Base-by-base conservation (phyloP, 176 grass and related monocot species). In the Saccharum officinarum region DNA sequence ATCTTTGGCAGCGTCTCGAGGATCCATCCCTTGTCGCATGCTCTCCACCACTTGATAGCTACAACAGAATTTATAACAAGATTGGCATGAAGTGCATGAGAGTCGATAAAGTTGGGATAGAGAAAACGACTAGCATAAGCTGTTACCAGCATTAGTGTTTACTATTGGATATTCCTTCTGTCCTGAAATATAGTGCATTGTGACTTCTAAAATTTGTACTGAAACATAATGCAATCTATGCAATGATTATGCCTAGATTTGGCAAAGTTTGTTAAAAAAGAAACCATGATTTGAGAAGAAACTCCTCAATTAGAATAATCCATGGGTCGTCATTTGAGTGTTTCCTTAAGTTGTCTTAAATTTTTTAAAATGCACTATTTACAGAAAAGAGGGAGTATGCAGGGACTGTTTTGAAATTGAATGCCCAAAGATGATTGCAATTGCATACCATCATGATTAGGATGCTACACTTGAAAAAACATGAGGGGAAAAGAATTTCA, bases 31-130 rank as follows among this genome's bases (percentile, higher is more conserved):
- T 82, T 3, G 89, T 15, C 96, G 76, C 96, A 98, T 98, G 89
- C 93, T 98, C 86, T 98, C 93, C 7, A 98, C 86, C 4, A 98
- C 91, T 85, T 98, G 96, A 67, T 98, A 98, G 38, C 96, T 98
- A 81, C 64, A 84, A 42, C 0, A 61, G 50, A 26, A 69, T 78
- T 84, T 3, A 69, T 71, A 16, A 33, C 47, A 88, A 61, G 40
- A 71, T 63, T 37, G 17, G 1, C 18, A 42, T 20, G 1, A 31
- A 46, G 38, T 20, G 31, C 74, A 67, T 49, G 38, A 34, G 28
- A 46, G 13, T 68, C 3, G 22, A 30, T 26, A 79, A 74, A 69
- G 26, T 79, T 30, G 34, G 20, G 5, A 67, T 26, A 67, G 11
- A 70, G 41, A 15, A 18, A 60, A 73, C 31, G 8, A 5, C 6